These are phyloP conservation scores for Globisporangium abappressorium DNA, from an alignment of 352 stramenopile species.

Conservation along the genomic window DNA sequence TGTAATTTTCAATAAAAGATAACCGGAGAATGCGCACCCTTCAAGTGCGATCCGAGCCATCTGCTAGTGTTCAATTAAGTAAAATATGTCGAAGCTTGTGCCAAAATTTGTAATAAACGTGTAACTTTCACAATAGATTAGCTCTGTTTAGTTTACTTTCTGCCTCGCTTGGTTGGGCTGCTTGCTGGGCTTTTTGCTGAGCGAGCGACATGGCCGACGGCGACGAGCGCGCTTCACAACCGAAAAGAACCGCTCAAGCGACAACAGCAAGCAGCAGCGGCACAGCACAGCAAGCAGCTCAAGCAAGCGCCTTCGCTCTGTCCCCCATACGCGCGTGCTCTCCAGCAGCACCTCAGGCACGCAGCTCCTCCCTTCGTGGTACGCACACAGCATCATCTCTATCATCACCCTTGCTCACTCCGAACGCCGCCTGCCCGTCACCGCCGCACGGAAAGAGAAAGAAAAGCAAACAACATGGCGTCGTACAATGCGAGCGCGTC, in stretches of 20 bases:
- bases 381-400: background rate
- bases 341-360: background rate
- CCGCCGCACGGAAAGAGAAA: background rate
- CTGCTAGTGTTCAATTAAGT: background rate
- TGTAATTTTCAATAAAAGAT: background rate
- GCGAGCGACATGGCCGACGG: background rate
- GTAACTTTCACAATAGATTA: background rate
- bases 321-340: background rate
- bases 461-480: constrained; percentile 19
- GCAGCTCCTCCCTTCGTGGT: background rate
- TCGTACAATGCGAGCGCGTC: constrained; percentile 22
- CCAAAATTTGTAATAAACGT: background rate
- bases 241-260: constrained; percentile 1
- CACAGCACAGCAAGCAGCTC: background rate
- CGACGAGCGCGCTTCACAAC: background rate
- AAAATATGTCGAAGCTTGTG: background rate
- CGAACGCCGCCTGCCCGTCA: background rate
- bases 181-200: background rate
- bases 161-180: background rate
- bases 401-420: background rate
- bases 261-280: background rate
- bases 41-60: background rate
- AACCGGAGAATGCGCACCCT: background rate
- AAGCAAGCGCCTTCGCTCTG: background rate
- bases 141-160: background rate